Evolutionary conservation across 768 basidiomycete species (phyloP).

Genomic region (Hebeloma cylindrosporum): DNA sequence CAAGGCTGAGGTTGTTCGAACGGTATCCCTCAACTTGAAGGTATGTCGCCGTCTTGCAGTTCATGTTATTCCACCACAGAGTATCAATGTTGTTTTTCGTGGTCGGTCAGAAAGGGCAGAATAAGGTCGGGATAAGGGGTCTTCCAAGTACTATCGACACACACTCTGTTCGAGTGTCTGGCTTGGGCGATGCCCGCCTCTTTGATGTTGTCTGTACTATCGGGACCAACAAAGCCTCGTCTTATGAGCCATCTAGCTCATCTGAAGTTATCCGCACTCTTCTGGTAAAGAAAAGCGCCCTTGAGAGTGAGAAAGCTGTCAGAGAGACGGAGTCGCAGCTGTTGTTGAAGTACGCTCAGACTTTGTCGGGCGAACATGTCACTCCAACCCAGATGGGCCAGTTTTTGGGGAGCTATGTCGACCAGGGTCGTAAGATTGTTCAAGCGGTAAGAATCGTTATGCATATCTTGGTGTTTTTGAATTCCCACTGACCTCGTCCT

Average conservation of each 20-base stretch:
- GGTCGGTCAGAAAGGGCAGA: conserved; percentile 47
- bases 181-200: conserved; percentile 46
- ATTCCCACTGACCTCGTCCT: neutral
- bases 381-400: conserved; percentile 34
- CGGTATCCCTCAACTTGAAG: conserved; percentile 47
- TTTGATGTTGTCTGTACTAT: conserved; percentile 56
- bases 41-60: conserved; percentile 31
- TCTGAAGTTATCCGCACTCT: conserved; percentile 39
- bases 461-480: neutral
- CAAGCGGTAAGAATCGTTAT: conserved; percentile 31
- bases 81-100: neutral
- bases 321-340: conserved; percentile 42
- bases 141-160: conserved; percentile 52
- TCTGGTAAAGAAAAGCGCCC: conserved; percentile 30
- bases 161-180: conserved; percentile 53
- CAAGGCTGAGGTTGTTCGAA: conserved; percentile 56
- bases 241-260: conserved; percentile 22
- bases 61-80: neutral
- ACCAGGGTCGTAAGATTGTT: conserved; percentile 35
- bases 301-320: conserved; percentile 40
- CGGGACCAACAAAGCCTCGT: conserved; percentile 18
- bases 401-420: conserved; percentile 44
- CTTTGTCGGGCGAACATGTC: conserved; percentile 43
- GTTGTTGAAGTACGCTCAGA: conserved; percentile 44
- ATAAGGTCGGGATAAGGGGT: conserved; percentile 48